A percentile compares a stretch with the other conserved stretches of the same genome.
Conservation (phyloP, 2,329 filamentous ascomycete species). For the Penicillium sp. region DNA sequence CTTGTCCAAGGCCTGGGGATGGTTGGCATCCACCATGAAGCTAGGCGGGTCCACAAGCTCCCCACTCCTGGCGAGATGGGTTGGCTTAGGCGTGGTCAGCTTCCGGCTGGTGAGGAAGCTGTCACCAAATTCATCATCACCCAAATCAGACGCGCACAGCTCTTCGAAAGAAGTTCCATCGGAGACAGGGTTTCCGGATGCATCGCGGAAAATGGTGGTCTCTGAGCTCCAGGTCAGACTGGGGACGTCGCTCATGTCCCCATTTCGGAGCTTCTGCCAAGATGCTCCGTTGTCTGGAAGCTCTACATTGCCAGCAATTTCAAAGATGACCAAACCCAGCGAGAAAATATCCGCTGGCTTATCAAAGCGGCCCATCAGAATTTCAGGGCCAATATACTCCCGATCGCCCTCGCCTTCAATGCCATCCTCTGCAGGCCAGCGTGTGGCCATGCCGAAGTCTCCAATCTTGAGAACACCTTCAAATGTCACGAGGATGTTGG, state of each 20-base stretch:
- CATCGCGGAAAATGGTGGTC: slow-evolving; percentile 71
- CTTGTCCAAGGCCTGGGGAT: slow-evolving; percentile 75
- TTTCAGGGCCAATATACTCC: slow-evolving; percentile 93
- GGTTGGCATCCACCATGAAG: slow-evolving; percentile 80
- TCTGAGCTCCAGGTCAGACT: slow-evolving; percentile 78
- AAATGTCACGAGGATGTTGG: slow-evolving; percentile 66
- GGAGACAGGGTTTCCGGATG: slow-evolving; percentile 66
- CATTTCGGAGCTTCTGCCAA: slow-evolving; percentile 86
- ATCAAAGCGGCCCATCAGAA: slow-evolving; percentile 81
- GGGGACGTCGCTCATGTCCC: slow-evolving; percentile 85
- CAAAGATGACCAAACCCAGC: slow-evolving; percentile 88
- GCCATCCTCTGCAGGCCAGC: slow-evolving; percentile 71
- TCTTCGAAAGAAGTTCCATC: slow-evolving; percentile 46
- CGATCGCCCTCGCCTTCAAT: slow-evolving; percentile 93
- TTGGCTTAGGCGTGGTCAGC: slow-evolving; percentile 24
- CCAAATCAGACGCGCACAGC: slow-evolving; percentile 44
- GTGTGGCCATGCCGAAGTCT: slow-evolving; percentile 71
- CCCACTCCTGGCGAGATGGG: slow-evolving; percentile 45
- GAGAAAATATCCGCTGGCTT: slow-evolving; percentile 93
- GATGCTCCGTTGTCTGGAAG: slow-evolving; percentile 89
- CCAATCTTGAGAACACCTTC: slow-evolving; percentile 67
- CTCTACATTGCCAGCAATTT: slow-evolving; percentile 90
- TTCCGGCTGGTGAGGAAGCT: slow-evolving; percentile 34
- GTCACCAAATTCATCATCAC: slow-evolving; percentile 46
- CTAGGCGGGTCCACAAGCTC: slow-evolving; percentile 70